These are phyloP conservation scores for Heliamphora exappendiculata DNA, from an alignment of 148 eudicot species.

Conservation along the genomic window DNA sequence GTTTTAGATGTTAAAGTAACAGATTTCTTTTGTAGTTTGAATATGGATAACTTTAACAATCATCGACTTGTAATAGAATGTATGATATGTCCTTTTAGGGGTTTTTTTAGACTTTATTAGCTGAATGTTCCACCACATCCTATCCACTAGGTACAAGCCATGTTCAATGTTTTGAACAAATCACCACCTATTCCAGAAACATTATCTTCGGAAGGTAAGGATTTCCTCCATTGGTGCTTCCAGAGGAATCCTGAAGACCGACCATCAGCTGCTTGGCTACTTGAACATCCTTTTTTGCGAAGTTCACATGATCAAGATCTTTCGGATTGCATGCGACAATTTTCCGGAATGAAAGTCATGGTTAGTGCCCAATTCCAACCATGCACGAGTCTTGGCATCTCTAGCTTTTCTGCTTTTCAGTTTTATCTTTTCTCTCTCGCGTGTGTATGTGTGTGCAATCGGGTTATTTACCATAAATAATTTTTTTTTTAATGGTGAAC, in stretches of 20 bases:
- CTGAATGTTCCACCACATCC: not conserved
- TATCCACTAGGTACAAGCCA: constrained; percentile 44
- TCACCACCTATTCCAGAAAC: constrained; percentile 72
- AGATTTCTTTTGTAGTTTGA: no score
- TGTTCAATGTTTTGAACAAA: constrained; percentile 74
- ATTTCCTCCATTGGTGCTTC: constrained; percentile 66
- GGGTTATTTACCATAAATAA: not conserved
- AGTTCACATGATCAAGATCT: constrained; percentile 34
- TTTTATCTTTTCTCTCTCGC: not conserved
- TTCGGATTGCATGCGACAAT: constrained; percentile 24
- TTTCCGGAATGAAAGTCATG: constrained; percentile 23
- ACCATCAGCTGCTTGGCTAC: constrained; percentile 60
- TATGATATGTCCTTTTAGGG: not conserved
- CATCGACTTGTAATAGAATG: no score
- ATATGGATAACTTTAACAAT: no score
- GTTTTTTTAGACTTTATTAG: not conserved
- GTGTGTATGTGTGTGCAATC: no score
- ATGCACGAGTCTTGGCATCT: not conserved
- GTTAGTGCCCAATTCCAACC: constrained; percentile 21
- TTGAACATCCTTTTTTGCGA: constrained; percentile 66
- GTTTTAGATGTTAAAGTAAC: no score
- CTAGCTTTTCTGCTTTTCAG: not conserved
- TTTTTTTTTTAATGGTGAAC: not conserved
- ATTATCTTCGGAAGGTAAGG: constrained; percentile 83
- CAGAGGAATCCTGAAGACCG: constrained; percentile 77